Evolutionary conservation across 495 filamentous ascomycete genomes (phyloP).

Genomic region (Podospora appendiculata): DNA sequence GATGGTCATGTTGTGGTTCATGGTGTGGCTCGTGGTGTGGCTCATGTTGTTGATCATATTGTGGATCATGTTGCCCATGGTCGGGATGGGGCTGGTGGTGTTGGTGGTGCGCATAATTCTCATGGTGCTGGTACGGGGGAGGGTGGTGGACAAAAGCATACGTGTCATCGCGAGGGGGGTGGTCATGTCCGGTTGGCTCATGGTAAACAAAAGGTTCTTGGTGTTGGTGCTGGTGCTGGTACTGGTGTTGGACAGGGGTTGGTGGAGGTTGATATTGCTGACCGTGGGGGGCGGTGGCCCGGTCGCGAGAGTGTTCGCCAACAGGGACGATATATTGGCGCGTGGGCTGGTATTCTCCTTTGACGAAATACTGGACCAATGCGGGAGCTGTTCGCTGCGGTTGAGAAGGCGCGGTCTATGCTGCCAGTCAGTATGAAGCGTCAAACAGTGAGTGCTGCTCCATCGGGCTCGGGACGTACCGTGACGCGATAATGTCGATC

Average conservation of each 20-base stretch:
- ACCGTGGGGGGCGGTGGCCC: conserved; percentile 10
- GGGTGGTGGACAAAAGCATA: conserved; percentile 5
- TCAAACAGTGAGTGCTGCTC: neutral
- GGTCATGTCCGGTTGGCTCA: conserved; percentile 9
- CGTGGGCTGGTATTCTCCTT: conserved; percentile 46
- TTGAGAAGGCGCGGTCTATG: conserved; percentile 4
- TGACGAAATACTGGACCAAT: conserved; percentile 44
- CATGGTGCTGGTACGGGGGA: conserved; percentile 8
- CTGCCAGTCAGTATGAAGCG: conserved; percentile 5
- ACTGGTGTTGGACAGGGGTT: conserved; percentile 4
- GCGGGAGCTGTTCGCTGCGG: conserved; percentile 14
- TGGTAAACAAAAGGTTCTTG: neutral
- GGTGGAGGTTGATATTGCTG: conserved; percentile 16
- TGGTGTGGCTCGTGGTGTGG: conserved; percentile 6
- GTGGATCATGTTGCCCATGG: conserved; percentile 3
- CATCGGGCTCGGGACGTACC: conserved; percentile 21
- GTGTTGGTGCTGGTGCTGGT: conserved; percentile 8
- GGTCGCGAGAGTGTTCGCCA: conserved; percentile 16
- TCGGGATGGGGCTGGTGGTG: neutral
- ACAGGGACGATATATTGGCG: conserved; percentile 17
- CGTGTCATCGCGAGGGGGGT: conserved; percentile 4
- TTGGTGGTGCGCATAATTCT: conserved; percentile 3
- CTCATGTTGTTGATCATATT: conserved; percentile 10
- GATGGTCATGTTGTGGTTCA: conserved; percentile 5
- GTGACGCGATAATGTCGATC: conserved; percentile 68